Percentiles rank a stretch among this genome's conserved stretches.
phyloP scores from a whole-genome alignment of 2,329 filamentous ascomycete genomes.

The Fusarium concolor region DNA sequence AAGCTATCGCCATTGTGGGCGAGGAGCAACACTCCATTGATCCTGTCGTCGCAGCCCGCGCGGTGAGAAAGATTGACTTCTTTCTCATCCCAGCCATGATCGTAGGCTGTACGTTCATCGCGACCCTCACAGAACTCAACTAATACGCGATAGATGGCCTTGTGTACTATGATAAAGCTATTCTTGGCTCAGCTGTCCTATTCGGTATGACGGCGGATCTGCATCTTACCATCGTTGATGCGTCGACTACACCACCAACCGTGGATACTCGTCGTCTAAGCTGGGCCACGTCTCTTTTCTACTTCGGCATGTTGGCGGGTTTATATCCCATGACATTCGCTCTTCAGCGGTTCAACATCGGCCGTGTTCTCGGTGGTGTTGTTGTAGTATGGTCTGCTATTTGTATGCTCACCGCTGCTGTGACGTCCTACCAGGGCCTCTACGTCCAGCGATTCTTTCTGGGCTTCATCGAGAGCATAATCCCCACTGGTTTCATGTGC shows the following conservation, averaged over 20 bases:
- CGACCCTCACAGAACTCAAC: fast-evolving
- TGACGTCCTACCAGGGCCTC: constrained; percentile 71
- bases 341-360: constrained; percentile 74
- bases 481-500: constrained; percentile 75
- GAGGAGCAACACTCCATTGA: constrained; percentile 66
- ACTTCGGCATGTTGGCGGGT: constrained; percentile 82
- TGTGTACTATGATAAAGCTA: constrained; percentile 69
- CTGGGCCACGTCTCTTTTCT: constrained; percentile 84
- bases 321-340: constrained; percentile 79
- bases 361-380: constrained; percentile 71
- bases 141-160: constrained; percentile 53
- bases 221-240: constrained; percentile 63
- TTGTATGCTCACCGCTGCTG: constrained; percentile 76
- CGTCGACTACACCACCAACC: constrained; percentile 60
- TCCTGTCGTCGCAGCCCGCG: constrained; percentile 63
- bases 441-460: constrained; percentile 75
- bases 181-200: constrained; percentile 76
- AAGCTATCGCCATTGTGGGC: constrained; percentile 66
- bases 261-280: constrained; percentile 75
- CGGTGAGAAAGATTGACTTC: constrained; percentile 74
- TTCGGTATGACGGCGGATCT: constrained; percentile 83
- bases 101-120: constrained; percentile 55
- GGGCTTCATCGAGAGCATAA: constrained; percentile 71
- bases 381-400: constrained; percentile 75
- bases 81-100: constrained; percentile 77